Conservation (phyloP, 768 basidiomycete genomes). For the Pleurotus citrinopileatus region DNA sequence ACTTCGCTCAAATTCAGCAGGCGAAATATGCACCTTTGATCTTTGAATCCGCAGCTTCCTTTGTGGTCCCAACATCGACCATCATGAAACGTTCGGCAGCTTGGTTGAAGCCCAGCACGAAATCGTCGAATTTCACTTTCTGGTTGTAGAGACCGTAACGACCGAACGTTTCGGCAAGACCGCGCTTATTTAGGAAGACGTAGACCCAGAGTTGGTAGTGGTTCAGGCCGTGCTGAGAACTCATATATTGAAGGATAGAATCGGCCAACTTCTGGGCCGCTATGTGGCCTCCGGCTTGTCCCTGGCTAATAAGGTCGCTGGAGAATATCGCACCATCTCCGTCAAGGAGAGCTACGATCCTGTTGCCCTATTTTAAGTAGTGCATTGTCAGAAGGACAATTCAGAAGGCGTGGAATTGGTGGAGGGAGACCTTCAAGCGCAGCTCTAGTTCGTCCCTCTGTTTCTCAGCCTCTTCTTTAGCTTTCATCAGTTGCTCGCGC, state of each 20-base stretch:
- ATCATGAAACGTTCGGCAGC: constrained; percentile 64
- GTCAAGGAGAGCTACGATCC: constrained; percentile 55
- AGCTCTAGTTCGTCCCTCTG: constrained; percentile 36
- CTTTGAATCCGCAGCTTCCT: constrained; percentile 76
- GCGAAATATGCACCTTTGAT: constrained; percentile 54
- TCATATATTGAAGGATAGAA: constrained; percentile 34
- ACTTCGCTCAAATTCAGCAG: not conserved
- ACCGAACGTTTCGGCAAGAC: constrained; percentile 49
- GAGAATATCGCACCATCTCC: constrained; percentile 66
- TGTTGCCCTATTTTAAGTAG: constrained; percentile 32
- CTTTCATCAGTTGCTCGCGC: constrained; percentile 22
- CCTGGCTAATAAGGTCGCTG: constrained; percentile 47
- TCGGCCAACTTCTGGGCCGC: constrained; percentile 51
- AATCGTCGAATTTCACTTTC: constrained; percentile 54
- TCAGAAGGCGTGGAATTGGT: not conserved
- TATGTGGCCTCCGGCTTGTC: constrained; percentile 53
- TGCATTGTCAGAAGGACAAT: not conserved
- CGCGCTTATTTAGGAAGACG: constrained; percentile 62
- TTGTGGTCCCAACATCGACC: constrained; percentile 66
- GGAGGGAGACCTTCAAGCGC: constrained; percentile 33
- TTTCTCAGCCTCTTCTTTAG: constrained; percentile 34
- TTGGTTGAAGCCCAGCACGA: constrained; percentile 68
- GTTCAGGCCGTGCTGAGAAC: constrained; percentile 28
- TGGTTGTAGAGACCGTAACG: constrained; percentile 33
- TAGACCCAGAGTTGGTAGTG: constrained; percentile 60